A percentile compares a stretch with the other conserved stretches of the same genome.
phyloP scores from a whole-genome alignment of 2,329 filamentous ascomycete species.

The Xylariales sp. region DNA sequence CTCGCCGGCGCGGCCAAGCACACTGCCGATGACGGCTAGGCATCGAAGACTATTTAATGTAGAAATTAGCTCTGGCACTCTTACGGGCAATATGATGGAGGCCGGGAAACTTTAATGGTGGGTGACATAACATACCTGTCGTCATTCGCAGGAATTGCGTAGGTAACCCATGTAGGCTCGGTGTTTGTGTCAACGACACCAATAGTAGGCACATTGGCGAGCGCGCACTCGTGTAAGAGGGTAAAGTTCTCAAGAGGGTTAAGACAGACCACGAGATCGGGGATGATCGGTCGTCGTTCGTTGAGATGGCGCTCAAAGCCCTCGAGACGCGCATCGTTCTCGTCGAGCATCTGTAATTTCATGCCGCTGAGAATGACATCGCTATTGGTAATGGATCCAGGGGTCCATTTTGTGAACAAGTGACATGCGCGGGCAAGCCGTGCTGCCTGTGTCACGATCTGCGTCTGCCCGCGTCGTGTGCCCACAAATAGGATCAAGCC shows the following conservation, averaged over 20 bases:
- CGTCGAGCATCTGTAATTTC: constrained; percentile 79
- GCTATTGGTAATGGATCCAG: constrained; percentile 91
- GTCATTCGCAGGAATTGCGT: constrained; percentile 96
- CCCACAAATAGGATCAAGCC: constrained; percentile 93
- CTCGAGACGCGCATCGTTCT: constrained; percentile 69
- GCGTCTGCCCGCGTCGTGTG: constrained; percentile 83
- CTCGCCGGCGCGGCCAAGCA: constrained; percentile 86
- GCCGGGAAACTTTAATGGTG: neutral
- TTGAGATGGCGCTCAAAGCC: constrained; percentile 75
- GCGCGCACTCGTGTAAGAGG: constrained; percentile 88
- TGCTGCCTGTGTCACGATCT: constrained; percentile 83
- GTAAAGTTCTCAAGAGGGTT: constrained; percentile 95
- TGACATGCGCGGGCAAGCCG: constrained; percentile 83
- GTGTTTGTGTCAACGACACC: constrained; percentile 94
- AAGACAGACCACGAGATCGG: constrained; percentile 90
- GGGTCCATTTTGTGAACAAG: constrained; percentile 92
- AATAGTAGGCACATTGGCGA: constrained; percentile 91
- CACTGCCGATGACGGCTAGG: constrained; percentile 83
- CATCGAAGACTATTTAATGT: constrained; percentile 75
- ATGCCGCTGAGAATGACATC: constrained; percentile 84
- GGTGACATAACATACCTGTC: constrained; percentile 73
- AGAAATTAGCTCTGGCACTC: constrained; percentile 11
- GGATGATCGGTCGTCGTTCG: constrained; percentile 75
- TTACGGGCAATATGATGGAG: neutral
- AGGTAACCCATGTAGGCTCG: constrained; percentile 93